phyloP scores from a whole-genome alignment of 306 rosid genomes.

The Corylus heterophylla region DNA sequence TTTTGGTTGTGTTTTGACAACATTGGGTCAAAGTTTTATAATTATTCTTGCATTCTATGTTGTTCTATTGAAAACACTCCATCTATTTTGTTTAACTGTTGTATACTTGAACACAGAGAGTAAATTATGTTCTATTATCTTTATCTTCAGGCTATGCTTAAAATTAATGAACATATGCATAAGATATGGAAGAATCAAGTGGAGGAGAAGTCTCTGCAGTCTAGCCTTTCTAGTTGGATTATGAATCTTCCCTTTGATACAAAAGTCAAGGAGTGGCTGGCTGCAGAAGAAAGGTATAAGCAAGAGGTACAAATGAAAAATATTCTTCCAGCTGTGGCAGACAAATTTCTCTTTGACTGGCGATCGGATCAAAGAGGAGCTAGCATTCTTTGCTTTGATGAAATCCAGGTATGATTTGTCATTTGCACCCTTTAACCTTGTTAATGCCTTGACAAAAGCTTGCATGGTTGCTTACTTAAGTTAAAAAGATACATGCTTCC shows the following conservation, averaged over 20 bases:
- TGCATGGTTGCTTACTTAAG: not conserved
- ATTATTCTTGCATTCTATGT: conserved; percentile 6
- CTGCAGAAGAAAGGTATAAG: conserved; percentile 85
- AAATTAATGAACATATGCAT: conserved; percentile 96
- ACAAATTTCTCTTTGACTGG: conserved; percentile 65
- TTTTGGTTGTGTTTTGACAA: conserved; percentile 21
- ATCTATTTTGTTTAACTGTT: conserved; percentile 15
- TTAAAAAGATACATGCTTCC: not conserved
- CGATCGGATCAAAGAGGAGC: conserved; percentile 71
- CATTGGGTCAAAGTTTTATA: not conserved
- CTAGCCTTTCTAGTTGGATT: conserved; percentile 77
- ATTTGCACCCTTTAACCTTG: not conserved
- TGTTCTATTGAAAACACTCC: conserved; percentile 3
- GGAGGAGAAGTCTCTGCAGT: conserved; percentile 71
- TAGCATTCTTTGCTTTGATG: conserved; percentile 91
- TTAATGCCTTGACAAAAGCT: not conserved
- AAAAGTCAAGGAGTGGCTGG: conserved; percentile 91
- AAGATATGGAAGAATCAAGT: conserved; percentile 81
- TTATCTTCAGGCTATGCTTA: conserved; percentile 85
- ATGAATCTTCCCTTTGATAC: conserved; percentile 80
- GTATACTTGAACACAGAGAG: conserved; percentile 9
- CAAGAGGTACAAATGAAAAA: conserved; percentile 82
- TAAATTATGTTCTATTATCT: conserved; percentile 17
- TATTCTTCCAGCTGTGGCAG: conserved; percentile 94
- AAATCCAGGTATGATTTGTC: conserved; percentile 68